Evolutionary conservation across 2,329 filamentous ascomycete genomes (phyloP), one percentile per base, ranked within the genome.

Genomic region (Westerdykella ornata): DNA sequence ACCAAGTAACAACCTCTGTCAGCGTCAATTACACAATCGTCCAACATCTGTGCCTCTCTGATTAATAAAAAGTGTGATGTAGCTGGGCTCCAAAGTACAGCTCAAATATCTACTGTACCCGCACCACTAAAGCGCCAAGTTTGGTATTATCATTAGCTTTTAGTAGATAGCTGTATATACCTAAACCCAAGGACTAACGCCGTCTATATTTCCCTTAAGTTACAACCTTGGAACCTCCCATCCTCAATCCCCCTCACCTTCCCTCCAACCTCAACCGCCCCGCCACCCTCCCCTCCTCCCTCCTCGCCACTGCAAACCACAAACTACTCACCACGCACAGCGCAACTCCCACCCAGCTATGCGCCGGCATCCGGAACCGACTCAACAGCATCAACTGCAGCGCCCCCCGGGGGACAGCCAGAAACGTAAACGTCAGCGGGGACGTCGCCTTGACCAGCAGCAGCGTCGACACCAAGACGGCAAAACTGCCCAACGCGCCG

Each of bases 341-440:
- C 5, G 63, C 56, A 8, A 76, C 67, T 1, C 73, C 74, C 5
- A 75, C 66, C 74, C 73, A 77, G 35, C 67, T 70, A 54, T 72
- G 72, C 9, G 67, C 65, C 0, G 72, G 71, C 63, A 76, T 66
- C 44, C 68, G 71, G 42, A 72, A 71, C 13, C 68, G 56, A 26
- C 67, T 67, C 49, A 77, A 60, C 13, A 75, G 61, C 2, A 69
- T 67, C 0, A 76, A 53, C 40, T 76, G 68, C 19, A 75, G 71
- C 0, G 72, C 73, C 14, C 67, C 67, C 41, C 72, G 57, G 0
- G 74, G 73, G 5, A 75, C 62, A 13, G 67, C 65, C n/a, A 76
- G 56, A 42, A 76, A 75, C 1, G 69, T 71, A 1, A 71, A 68
- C 1, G 71, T 72, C 3, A 77, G 46, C 2, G 74, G 74, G 44